A percentile compares a stretch with the other conserved stretches of the same genome.
Evolutionary conservation across 2,329 filamentous ascomycete genomes (phyloP).

Genomic region (Penicillium concentricum): DNA sequence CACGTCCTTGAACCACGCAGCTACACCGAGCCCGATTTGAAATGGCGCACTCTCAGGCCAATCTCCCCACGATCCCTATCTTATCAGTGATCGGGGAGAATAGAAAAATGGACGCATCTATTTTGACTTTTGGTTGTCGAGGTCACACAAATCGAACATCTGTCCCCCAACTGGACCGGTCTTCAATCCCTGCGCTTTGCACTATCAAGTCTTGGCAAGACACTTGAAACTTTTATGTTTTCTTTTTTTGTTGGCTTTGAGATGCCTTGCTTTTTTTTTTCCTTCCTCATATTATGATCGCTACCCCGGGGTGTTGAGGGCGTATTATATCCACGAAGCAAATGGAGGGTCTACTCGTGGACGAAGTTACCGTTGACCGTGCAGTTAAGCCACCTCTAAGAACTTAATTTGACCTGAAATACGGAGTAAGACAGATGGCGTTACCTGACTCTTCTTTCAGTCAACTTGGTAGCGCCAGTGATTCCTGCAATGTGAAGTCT

Average conservation of each 20-base stretch:
- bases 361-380: neutral
- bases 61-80: conserved; percentile 3
- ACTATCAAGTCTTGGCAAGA: conserved; percentile 10
- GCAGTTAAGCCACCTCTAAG: neutral
- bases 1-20: conserved; percentile 4
- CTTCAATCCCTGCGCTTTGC: conserved; percentile 3
- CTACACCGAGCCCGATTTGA: conserved; percentile 2
- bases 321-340: neutral
- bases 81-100: neutral
- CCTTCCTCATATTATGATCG: too few species aligned
- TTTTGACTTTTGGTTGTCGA: neutral
- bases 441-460: neutral
- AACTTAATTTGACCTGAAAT: neutral
- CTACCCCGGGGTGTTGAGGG: neutral
- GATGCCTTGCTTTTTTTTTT: neutral
- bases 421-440: too few species aligned
- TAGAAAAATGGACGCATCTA: neutral
- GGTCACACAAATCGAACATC: conserved; percentile 4
- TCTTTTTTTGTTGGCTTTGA: neutral
- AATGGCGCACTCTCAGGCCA: neutral
- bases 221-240: conserved; percentile 9
- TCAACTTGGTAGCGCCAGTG: neutral
- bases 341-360: neutral
- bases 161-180: conserved; percentile 2
- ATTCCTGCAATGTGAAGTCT: neutral